These are phyloP conservation scores for Globisporangium barbulae DNA, from an alignment of 352 stramenopile genomes.

Conservation along the genomic window DNA sequence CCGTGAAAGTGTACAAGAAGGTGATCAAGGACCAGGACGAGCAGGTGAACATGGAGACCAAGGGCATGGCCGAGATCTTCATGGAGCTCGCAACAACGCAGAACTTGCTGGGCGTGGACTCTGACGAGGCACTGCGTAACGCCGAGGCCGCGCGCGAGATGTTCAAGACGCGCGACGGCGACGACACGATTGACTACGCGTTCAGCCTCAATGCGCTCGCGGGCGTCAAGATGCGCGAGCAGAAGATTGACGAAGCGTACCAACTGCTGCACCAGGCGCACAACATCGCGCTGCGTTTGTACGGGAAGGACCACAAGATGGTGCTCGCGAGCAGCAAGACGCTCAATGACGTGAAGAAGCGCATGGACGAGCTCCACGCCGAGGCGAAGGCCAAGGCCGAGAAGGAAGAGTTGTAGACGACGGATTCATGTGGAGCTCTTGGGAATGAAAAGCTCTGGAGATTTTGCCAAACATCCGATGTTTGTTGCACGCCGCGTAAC, in stretches of 20 bases:
- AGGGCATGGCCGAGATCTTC: constrained; percentile 71
- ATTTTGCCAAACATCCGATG: not conserved
- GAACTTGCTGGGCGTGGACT: constrained; percentile 32
- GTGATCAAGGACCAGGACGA: constrained; percentile 48
- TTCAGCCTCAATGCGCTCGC: constrained; percentile 83
- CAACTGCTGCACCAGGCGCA: constrained; percentile 63
- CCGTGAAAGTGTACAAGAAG: constrained; percentile 52
- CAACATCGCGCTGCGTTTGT: constrained; percentile 60
- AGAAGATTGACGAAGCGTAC: constrained; percentile 54
- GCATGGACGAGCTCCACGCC: constrained; percentile 37
- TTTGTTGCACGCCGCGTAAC: too few species aligned
- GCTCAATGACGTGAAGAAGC: constrained; percentile 55
- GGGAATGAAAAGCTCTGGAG: not conserved
- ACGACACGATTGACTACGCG: constrained; percentile 61
- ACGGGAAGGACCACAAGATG: constrained; percentile 58
- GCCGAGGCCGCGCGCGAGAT: constrained; percentile 47
- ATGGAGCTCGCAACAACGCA: constrained; percentile 67
- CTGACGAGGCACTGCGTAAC: constrained; percentile 35
- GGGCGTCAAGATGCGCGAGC: constrained; percentile 68
- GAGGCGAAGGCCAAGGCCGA: constrained; percentile 1
- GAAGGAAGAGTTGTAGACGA: constrained; percentile 17
- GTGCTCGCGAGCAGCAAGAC: constrained; percentile 61
- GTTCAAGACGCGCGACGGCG: constrained; percentile 61
- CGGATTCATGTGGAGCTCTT: not conserved
- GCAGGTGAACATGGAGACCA: constrained; percentile 59